Conservation (phyloP, 176 grass and related monocot species). For the Musa beccarii region DNA sequence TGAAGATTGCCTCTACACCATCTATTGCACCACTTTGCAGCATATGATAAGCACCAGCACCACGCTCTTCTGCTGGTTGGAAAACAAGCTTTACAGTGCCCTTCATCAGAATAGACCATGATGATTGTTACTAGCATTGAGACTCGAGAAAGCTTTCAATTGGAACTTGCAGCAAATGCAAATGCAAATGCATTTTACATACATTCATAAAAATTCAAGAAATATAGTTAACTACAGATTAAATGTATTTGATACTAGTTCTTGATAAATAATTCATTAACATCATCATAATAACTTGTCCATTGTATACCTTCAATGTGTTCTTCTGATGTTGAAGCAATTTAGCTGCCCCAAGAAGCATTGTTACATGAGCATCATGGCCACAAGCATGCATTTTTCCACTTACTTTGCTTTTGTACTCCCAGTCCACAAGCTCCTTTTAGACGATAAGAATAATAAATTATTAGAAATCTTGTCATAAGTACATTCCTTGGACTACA, state of each 20-base stretch:
- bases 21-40: slow-evolving; percentile 45
- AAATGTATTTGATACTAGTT: not conserved
- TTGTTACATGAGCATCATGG: slow-evolving; percentile 70
- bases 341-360: slow-evolving; percentile 68
- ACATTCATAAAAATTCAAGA: not conserved
- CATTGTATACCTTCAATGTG: slow-evolving; percentile 34
- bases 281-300: not conserved
- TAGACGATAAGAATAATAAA: slow-evolving; percentile 5
- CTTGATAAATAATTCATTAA: not conserved
- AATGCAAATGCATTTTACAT: not conserved
- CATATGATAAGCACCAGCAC: slow-evolving; percentile 54
- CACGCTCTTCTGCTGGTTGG: slow-evolving; percentile 68
- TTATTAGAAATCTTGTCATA: not conserved
- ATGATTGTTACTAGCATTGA: not conserved
- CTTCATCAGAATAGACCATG: slow-evolving; percentile 13
- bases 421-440: slow-evolving; percentile 70
- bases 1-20: slow-evolving; percentile 47
- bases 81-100: slow-evolving; percentile 77
- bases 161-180: not conserved
- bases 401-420: slow-evolving; percentile 64
- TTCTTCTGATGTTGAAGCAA: slow-evolving; percentile 39
- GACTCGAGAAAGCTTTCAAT: not conserved
- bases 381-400: slow-evolving; percentile 92
- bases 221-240: not conserved
- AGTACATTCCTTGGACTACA: not conserved